phyloP scores from a whole-genome alignment of 495 filamentous ascomycete species.

The Trichocladium antarcticum region DNA sequence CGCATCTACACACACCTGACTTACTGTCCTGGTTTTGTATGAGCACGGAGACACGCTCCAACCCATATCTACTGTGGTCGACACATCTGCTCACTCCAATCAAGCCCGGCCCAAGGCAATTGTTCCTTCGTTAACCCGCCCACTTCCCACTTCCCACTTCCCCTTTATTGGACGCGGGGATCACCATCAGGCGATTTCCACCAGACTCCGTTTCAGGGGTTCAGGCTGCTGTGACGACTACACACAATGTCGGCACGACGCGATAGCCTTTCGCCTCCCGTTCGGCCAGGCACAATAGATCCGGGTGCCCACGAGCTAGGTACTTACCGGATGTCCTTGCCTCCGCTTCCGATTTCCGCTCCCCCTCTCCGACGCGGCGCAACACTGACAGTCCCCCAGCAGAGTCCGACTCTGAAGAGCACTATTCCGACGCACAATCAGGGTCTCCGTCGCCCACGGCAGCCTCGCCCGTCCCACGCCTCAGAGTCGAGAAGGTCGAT shows the following conservation, averaged over 20 bases:
- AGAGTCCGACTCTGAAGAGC: conserved; percentile 71
- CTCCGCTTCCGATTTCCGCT: neutral
- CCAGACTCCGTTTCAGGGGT: neutral
- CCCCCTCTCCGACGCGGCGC: neutral
- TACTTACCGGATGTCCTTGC: conserved; percentile 28
- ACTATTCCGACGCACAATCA: conserved; percentile 84
- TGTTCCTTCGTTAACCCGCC: neutral
- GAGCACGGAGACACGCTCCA: too few relatives aligned
- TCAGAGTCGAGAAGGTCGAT: conserved; percentile 68
- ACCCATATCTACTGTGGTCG: neutral
- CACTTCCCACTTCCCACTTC: neutral
- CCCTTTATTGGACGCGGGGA: neutral
- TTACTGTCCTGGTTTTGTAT: too few relatives aligned
- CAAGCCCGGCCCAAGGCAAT: too few relatives aligned
- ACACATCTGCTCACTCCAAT: neutral
- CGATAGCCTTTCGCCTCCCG: conserved; percentile 53
- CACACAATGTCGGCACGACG: conserved; percentile 19
- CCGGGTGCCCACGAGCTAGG: conserved; percentile 74
- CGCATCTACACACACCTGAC: too few relatives aligned
- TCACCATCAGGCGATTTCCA: neutral
- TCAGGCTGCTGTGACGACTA: neutral
- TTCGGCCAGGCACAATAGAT: conserved; percentile 55
- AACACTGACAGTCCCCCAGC: conserved; percentile 10
- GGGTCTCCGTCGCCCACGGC: conserved; percentile 44
- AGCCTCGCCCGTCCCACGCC: conserved; percentile 61